Base-by-base conservation (phyloP, 345 rosid species). In the Excoecaria agallocha region DNA sequence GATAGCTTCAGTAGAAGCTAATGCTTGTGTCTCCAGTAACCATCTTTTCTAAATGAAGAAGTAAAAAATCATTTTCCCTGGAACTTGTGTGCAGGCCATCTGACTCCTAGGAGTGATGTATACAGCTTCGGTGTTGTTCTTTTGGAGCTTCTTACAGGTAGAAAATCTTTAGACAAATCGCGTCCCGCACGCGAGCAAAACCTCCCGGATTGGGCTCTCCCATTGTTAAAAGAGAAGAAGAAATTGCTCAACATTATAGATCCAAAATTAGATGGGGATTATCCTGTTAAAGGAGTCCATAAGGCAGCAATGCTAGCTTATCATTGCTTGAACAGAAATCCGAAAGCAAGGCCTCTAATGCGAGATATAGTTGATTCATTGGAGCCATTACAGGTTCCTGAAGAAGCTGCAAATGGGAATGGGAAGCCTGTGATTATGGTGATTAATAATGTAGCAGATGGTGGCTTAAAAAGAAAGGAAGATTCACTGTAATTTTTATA, bases 271-370 rank as follows among this genome's bases (percentile, higher is more conserved):
- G 81, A 82, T 54, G 94, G 89, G 57, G 88, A 91, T 39, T 92
- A 87, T 74, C 98, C 99, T 3, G 39, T 84, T 19, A 94, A 84
- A 82, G 94, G 95, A 25, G 80, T 87, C 55, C 90, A 93, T 51
- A 93, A 89, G 85, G 98, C 99, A 25, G 96, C 99, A 13, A 93
- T 91, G 98, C 86, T 95, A n/a, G 93, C 96, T 17, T 93, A 88
- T 79, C 99, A 95, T 77, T 95, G 99, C 96, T 61, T 95, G 80
- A 91, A 91, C 84, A 73, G 90, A 48, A 91, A 95, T 68, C 98
- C 98, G 0, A 95, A 92, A 84, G 99, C 98, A 12, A 80, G 99
- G 81, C 99, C 99, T 74, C 82, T 95, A n/a, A 95, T 95, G 99
- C 86, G 98, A 56, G 98, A 95, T 73, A 89, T 95, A 48, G 98